phyloP scores from a whole-genome alignment of 2,329 filamentous ascomycete genomes.

The Aspergillus pseudoviridinutans region DNA sequence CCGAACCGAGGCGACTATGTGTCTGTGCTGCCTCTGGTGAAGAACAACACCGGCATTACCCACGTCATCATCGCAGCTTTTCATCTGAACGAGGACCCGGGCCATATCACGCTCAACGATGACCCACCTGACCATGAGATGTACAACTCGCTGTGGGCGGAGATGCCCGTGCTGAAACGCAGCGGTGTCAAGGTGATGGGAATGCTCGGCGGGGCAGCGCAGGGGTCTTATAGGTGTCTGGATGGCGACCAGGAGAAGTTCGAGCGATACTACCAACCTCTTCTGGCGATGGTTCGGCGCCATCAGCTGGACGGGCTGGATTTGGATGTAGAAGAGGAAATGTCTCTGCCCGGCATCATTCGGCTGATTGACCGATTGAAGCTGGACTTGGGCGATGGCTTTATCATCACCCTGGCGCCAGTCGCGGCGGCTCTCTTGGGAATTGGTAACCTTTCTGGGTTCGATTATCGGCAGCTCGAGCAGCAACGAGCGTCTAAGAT shows the following conservation, averaged over 20 bases:
- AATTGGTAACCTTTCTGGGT: conserved; percentile 67
- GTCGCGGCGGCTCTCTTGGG: conserved; percentile 71
- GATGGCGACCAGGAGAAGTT: conserved; percentile 59
- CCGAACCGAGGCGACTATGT: conserved; percentile 51
- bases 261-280: conserved; percentile 67
- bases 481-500: conserved; percentile 62
- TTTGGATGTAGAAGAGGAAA: conserved; percentile 74
- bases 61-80: conserved; percentile 85
- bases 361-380: conserved; percentile 65
- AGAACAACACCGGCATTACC: conserved; percentile 60
- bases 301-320: conserved; percentile 67
- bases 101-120: conserved; percentile 74
- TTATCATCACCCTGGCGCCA: conserved; percentile 77
- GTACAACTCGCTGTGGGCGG: conserved; percentile 72
- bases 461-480: conserved; percentile 74
- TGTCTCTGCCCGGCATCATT: conserved; percentile 63
- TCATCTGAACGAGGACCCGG: conserved; percentile 69
- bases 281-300: conserved; percentile 61
- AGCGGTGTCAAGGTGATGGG: conserved; percentile 74
- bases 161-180: conserved; percentile 67
- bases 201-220: conserved; percentile 83
- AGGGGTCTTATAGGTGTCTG: conserved; percentile 64
- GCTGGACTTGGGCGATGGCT: conserved; percentile 47
- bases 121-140: conserved; percentile 63
- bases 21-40: conserved; percentile 59